A percentile compares a stretch with the other conserved stretches of the same genome.
Evolutionary conservation across 2,329 filamentous ascomycete genomes (phyloP).

Genomic region (Fusarium cicatricum): DNA sequence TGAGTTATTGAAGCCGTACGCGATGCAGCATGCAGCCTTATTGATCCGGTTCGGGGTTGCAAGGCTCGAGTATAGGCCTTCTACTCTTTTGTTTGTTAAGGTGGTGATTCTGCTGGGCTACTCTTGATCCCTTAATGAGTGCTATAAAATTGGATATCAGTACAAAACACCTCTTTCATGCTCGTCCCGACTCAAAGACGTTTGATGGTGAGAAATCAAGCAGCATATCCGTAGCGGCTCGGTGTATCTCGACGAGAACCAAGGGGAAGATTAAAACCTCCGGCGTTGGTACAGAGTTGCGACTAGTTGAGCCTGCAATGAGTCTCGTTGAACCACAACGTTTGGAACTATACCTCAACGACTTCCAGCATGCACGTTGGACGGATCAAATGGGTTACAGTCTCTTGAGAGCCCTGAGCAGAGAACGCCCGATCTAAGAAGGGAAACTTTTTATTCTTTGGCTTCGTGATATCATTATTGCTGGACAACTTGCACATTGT

Average conservation of each 20-base stretch:
- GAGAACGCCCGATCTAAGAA: background rate
- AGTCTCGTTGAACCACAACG: background rate
- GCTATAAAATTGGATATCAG: slow-evolving; percentile 18
- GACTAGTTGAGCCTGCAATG: background rate
- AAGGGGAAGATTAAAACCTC: background rate
- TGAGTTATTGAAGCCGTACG: too few species aligned
- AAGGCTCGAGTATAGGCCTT: too few species aligned
- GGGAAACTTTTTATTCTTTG: slow-evolving; percentile 18
- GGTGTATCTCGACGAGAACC: background rate
- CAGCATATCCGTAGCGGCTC: background rate
- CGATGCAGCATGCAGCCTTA: too few species aligned
- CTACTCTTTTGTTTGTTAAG: too few species aligned
- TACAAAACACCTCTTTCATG: slow-evolving; percentile 51
- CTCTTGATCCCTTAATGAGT: too few species aligned
- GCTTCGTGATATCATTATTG: slow-evolving; percentile 56
- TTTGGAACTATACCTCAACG: slow-evolving; percentile 1
- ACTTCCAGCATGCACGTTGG: background rate
- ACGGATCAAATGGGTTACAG: background rate
- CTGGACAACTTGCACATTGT: slow-evolving; percentile 87
- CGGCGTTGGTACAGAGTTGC: background rate
- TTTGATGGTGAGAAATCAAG: slow-evolving; percentile 5
- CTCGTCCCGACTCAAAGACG: slow-evolving; percentile 23
- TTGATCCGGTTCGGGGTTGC: too few species aligned
- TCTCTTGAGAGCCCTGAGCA: background rate
- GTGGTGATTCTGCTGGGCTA: too few species aligned